Conservation (phyloP, 768 basidiomycete species). For the Candolleomyces eurysporus region DNA sequence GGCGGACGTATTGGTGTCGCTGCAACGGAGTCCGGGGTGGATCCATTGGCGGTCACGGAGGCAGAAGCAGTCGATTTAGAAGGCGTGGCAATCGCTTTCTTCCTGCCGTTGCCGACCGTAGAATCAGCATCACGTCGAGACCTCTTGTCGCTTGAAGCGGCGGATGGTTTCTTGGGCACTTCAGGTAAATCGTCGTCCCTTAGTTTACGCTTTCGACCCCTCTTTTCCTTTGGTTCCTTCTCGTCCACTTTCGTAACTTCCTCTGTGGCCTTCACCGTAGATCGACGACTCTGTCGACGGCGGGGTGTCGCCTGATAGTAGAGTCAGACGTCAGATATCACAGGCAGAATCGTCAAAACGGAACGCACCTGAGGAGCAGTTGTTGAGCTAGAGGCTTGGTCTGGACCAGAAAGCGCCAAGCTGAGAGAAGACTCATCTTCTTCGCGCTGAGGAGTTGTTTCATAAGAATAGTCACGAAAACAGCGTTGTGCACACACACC, state of each 20-base stretch:
- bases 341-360: neutral
- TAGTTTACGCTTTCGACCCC: constrained; percentile 42
- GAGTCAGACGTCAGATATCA: neutral
- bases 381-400: constrained; percentile 16
- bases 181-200: constrained; percentile 36
- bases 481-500: constrained; percentile 16
- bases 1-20: constrained; percentile 22
- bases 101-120: constrained; percentile 13
- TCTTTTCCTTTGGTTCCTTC: constrained; percentile 37
- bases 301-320: constrained; percentile 18
- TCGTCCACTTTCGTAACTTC: constrained; percentile 16
- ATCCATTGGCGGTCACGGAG: neutral
- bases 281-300: constrained; percentile 6
- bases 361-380: constrained; percentile 21
- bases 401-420: constrained; percentile 7
- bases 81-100: constrained; percentile 32
- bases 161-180: constrained; percentile 3
- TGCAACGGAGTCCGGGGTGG: constrained; percentile 16
- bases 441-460: constrained; percentile 27
- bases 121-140: constrained; percentile 1
- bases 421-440: constrained; percentile 28
- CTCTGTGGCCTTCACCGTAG: constrained; percentile 21
- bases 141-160: constrained; percentile 2
- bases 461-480: neutral
- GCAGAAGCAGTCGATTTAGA: constrained; percentile 19